Percentiles rank a stretch among this genome's conserved stretches.
Evolutionary conservation across 495 filamentous ascomycete species (phyloP).

Genomic region (Penicillium bovifimosum): DNA sequence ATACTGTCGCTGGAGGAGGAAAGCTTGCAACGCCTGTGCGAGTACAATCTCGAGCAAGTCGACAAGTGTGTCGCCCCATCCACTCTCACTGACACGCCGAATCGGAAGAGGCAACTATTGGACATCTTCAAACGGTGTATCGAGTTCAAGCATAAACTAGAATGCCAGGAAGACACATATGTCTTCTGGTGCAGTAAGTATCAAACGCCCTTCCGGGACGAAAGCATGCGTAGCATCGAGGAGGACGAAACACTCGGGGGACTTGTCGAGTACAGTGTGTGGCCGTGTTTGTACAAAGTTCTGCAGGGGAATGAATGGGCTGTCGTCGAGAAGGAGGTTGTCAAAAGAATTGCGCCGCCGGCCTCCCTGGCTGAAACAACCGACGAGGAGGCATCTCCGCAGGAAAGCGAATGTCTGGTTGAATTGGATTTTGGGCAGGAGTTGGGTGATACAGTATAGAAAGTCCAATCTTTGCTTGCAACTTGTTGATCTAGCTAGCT

Average conservation of each 20-base stretch:
- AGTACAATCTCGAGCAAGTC: background rate
- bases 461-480: background rate
- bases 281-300: slow-evolving; percentile 8
- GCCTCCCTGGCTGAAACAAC: background rate
- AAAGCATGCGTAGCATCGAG: slow-evolving; percentile 5
- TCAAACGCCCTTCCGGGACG: background rate
- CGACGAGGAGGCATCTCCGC: background rate
- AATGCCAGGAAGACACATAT: slow-evolving; percentile 17
- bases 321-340: slow-evolving; percentile 8
- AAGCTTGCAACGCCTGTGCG: background rate
- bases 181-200: slow-evolving; percentile 9
- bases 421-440: background rate
- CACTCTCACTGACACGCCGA: background rate
- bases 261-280: slow-evolving; percentile 4
- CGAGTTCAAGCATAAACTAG: slow-evolving; percentile 16
- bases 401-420: background rate
- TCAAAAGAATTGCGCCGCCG: background rate
- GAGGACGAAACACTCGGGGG: background rate
- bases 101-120: slow-evolving; percentile 1
- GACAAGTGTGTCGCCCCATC: background rate
- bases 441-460: background rate
- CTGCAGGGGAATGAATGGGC: background rate
- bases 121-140: slow-evolving; percentile 9
- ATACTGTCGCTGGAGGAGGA: background rate
- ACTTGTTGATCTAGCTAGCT: slow-evolving; percentile 2